phyloP scores from a whole-genome alignment of 2,329 filamentous ascomycete species.

The Cercospora sp. region DNA sequence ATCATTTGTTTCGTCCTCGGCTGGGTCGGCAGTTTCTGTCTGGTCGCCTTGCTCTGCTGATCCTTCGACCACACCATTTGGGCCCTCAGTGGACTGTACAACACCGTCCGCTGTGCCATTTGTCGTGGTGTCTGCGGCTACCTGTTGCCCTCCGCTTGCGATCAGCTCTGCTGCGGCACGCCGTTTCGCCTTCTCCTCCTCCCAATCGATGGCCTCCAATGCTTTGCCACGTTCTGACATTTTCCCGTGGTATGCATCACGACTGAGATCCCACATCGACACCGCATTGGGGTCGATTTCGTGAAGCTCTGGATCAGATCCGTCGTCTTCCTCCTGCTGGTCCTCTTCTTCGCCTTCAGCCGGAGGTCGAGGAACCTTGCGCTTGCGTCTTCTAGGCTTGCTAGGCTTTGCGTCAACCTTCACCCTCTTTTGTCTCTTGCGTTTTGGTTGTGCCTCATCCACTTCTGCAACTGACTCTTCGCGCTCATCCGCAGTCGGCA shows the following conservation, averaged over 20 bases:
- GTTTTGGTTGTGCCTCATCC: slow-evolving; percentile 9
- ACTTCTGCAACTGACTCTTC: slow-evolving; percentile 6
- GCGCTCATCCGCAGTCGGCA: slow-evolving; percentile 1
- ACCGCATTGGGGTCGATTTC: slow-evolving; percentile 64
- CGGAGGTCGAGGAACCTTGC: neutral
- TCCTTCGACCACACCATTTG: slow-evolving; percentile 18
- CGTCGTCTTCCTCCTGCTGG: slow-evolving; percentile 26
- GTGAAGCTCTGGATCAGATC: slow-evolving; percentile 38
- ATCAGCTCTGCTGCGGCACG: slow-evolving; percentile 40
- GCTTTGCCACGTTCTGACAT: slow-evolving; percentile 73
- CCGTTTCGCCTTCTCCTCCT: slow-evolving; percentile 48
- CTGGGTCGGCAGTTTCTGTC: neutral
- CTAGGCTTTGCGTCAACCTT: slow-evolving; percentile 18
- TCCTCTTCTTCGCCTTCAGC: slow-evolving; percentile 16
- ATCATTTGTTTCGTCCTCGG: neutral
- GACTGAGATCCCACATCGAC: slow-evolving; percentile 72
- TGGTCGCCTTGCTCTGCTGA: slow-evolving; percentile 12
- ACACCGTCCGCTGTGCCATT: slow-evolving; percentile 17
- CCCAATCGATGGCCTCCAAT: slow-evolving; percentile 66
- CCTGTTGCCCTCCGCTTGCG: slow-evolving; percentile 19
- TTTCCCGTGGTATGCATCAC: slow-evolving; percentile 61
- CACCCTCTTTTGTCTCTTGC: slow-evolving; percentile 20
- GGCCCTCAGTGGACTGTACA: slow-evolving; percentile 26
- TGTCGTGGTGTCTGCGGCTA: slow-evolving; percentile 5
- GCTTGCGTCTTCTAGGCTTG: slow-evolving; percentile 12